phyloP scores from a whole-genome alignment of 169 alveolate genomes.

The Perkinsus marinus region DNA sequence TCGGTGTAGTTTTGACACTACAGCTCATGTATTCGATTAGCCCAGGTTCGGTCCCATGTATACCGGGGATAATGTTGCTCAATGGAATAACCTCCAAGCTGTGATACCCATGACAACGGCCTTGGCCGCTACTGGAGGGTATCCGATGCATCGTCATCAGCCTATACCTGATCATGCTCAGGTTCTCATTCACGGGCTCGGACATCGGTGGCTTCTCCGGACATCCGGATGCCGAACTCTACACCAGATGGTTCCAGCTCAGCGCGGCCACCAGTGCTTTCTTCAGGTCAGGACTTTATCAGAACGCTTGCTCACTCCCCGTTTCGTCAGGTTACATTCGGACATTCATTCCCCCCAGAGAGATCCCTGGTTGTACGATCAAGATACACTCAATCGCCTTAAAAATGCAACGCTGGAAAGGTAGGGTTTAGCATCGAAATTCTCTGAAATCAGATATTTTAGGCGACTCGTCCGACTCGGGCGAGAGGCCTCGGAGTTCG shows the following conservation, averaged over 20 bases:
- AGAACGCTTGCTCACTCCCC: background rate
- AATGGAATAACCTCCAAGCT: background rate
- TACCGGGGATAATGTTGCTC: background rate
- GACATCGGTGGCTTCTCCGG: background rate
- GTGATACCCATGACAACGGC: background rate
- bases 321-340: background rate
- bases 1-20: too few relatives aligned
- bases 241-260: background rate
- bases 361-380: background rate
- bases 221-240: background rate
- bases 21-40: too few relatives aligned
- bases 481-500: too few relatives aligned
- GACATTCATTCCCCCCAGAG: background rate
- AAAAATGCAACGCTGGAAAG: background rate
- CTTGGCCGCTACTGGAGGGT: background rate
- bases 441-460: too few relatives aligned
- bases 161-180: background rate
- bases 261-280: background rate
- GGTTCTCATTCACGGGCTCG: background rate
- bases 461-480: too few relatives aligned
- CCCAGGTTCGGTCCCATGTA: background rate
- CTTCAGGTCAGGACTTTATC: background rate
- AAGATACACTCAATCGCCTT: background rate
- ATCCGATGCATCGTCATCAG: background rate
- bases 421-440: background rate